Base-by-base conservation (phyloP, 2,329 filamentous ascomycete species). In the Alternaria sp. region DNA sequence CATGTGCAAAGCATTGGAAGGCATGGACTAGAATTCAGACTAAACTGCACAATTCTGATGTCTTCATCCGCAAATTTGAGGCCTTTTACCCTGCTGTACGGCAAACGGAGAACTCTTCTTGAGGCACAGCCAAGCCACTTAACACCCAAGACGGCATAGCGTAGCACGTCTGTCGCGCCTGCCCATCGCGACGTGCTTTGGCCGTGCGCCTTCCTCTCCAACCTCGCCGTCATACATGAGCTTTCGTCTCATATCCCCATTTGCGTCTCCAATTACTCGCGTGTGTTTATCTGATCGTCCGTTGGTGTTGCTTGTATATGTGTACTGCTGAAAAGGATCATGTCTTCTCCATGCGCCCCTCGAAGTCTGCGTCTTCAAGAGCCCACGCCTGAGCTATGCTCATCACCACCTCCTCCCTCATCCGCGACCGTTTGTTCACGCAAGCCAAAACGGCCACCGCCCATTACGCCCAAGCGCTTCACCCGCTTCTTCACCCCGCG, bases 391-490 rank as follows among this genome's bases (percentile, higher is more conserved):
- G 73, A 76, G 38, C 60, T 79, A 74, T 73, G 76, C 59, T 71
- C 72, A n/a, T 80, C 78, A 48, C 78, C 79, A 54, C 77, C 78
- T 44, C 73, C 73, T 62, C 62, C 68, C 43, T 63, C 79, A 28
- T 43, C 73, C 32, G 63, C 74, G 28, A 68, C 67, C 24, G 59
- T 64, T 34, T 69, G 68, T 30, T 72, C 68, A 43, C 65, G 72
- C 49, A 84, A 83, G 66, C 77, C 75, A 38, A 82, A 76, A 64
- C 81, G 79, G 60, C 80, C 81, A 32, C 82, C 83, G 6, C 82
- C 82, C 28, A 82, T 85, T 64, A 85, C 83, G 1, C 83, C 83
- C 7, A 83, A 82, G 67, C 79, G 83, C 58, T 84, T 85, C 73
- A 83, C 73, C 48, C 80, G 81, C 62, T 85, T 85, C 74, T 85